Percentiles rank a stretch among this genome's conserved stretches.
Conservation (phyloP, 805 yeast genomes). For the Saturnispora silvae region DNA sequence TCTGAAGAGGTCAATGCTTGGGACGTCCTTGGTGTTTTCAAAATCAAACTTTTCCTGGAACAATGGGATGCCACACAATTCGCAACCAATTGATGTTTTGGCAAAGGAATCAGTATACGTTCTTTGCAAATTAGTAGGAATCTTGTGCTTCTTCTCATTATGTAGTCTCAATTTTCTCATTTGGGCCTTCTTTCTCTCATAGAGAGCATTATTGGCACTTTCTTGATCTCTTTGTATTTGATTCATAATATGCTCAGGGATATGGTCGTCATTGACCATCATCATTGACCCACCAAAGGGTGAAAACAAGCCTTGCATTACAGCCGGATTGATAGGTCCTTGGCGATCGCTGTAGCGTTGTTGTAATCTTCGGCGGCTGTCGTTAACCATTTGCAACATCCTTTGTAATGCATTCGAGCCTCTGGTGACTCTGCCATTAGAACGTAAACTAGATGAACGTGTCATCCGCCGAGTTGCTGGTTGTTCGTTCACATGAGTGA, state of each 20-base stretch:
- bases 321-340: too few relatives aligned
- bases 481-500: conserved; percentile 3
- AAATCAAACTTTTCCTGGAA: conserved; percentile 44
- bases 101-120: conserved; percentile 24
- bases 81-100: conserved; percentile 34
- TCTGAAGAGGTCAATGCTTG: conserved; percentile 19
- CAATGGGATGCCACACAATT: conserved; percentile 59
- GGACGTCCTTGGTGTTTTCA: conserved; percentile 34
- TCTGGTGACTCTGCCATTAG: too few relatives aligned
- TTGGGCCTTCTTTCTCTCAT: conserved; percentile 13
- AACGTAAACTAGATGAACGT: too few relatives aligned
- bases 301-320: too few relatives aligned
- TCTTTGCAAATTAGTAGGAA: conserved; percentile 12
- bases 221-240: conserved; percentile 22
- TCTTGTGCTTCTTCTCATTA: conserved; percentile 13
- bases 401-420: too few relatives aligned
- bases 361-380: too few relatives aligned
- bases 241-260: conserved; percentile 23
- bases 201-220: conserved; percentile 19
- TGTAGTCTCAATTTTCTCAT: conserved; percentile 12
- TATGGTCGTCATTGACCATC: conserved; percentile 13
- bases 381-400: too few relatives aligned
- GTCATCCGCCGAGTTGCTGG: background rate
- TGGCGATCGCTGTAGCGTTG: too few relatives aligned
- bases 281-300: too few relatives aligned